Percentiles rank a stretch among this genome's conserved stretches.
Evolutionary conservation across 1,139 yeast genomes (phyloP).

Genomic region (Candida tropicalis): DNA sequence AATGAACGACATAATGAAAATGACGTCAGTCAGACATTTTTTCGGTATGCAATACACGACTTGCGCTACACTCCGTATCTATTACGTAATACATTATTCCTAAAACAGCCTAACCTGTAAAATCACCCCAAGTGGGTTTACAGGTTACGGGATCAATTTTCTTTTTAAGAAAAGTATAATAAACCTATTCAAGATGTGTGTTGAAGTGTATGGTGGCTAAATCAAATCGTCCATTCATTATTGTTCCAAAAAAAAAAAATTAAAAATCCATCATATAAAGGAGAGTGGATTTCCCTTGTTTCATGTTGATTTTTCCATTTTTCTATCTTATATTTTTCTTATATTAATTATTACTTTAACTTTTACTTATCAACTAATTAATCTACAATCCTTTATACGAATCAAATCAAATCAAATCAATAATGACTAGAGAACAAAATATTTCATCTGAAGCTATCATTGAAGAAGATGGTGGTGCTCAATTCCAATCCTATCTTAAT

Average conservation of each 20-base stretch:
- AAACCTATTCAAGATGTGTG: too few relatives aligned
- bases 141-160: too few relatives aligned
- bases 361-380: not conserved
- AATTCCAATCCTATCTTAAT: slow-evolving; percentile 58
- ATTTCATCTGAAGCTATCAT: slow-evolving; percentile 10
- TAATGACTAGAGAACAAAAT: slow-evolving; percentile 6
- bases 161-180: too few relatives aligned
- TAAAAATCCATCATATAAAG: too few relatives aligned
- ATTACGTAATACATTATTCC: not conserved
- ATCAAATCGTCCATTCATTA: too few relatives aligned
- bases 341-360: too few relatives aligned
- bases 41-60: not conserved
- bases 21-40: not conserved
- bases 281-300: not conserved
- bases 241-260: too few relatives aligned
- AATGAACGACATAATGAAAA: not conserved
- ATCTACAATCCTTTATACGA: too few relatives aligned
- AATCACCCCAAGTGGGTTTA: too few relatives aligned
- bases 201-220: not conserved
- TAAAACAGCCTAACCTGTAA: not conserved
- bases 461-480: slow-evolving; percentile 19
- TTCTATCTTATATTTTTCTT: too few relatives aligned
- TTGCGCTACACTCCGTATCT: too few relatives aligned
- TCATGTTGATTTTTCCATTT: too few relatives aligned
- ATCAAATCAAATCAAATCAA: not conserved